phyloP scores from a whole-genome alignment of 2,329 filamentous ascomycete species.

The Sclerotinia minor region DNA sequence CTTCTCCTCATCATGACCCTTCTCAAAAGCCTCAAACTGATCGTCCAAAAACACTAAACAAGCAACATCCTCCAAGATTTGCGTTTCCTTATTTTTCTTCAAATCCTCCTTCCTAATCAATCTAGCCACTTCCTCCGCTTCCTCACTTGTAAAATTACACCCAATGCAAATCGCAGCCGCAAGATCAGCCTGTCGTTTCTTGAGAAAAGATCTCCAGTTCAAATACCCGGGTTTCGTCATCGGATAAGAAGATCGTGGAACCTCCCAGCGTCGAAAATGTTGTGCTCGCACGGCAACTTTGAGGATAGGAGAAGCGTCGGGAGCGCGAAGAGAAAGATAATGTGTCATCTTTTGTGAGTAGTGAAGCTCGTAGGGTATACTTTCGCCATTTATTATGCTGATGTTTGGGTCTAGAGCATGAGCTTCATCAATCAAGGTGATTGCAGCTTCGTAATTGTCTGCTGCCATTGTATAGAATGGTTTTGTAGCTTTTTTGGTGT shows the following conservation, averaged over 20 bases:
- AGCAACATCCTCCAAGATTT: conserved; percentile 80
- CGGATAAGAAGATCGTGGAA: conserved; percentile 71
- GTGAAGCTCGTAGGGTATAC: conserved; percentile 74
- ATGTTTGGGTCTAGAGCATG: conserved; percentile 67
- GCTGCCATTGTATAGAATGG: conserved; percentile 9
- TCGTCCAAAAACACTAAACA: conserved; percentile 87
- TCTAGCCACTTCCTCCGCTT: conserved; percentile 63
- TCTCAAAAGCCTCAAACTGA: conserved; percentile 79
- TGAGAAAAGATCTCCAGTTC: conserved; percentile 73
- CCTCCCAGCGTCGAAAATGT: conserved; percentile 82
- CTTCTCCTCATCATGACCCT: conserved; percentile 76
- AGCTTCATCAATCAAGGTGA: conserved; percentile 71
- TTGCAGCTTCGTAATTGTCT: conserved; percentile 50
- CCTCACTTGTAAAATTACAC: conserved; percentile 45
- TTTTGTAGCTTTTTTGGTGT: neutral
- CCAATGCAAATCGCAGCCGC: conserved; percentile 53
- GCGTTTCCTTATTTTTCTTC: conserved; percentile 63
- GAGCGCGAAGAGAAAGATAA: conserved; percentile 64
- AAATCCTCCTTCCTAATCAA: conserved; percentile 79
- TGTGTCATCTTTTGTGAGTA: conserved; percentile 78
- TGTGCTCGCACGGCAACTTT: conserved; percentile 79
- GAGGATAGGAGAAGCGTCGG: conserved; percentile 64
- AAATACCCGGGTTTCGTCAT: conserved; percentile 76
- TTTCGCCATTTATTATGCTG: conserved; percentile 45
- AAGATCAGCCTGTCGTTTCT: conserved; percentile 69